phyloP scores from a whole-genome alignment of 2,329 filamentous ascomycete species.

The Trichoderma pleuroti region DNA sequence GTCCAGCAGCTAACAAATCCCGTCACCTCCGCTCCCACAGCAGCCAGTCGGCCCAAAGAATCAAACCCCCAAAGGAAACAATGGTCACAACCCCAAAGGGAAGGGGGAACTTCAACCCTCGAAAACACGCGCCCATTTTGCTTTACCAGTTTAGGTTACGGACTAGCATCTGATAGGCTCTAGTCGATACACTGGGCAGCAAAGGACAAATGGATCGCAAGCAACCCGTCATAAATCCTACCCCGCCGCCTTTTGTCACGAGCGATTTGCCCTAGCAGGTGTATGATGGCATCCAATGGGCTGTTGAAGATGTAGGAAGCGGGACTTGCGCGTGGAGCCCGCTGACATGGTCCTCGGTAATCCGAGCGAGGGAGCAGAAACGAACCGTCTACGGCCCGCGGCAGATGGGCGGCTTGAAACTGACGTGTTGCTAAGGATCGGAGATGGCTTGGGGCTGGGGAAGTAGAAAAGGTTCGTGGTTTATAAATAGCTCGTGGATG shows the following conservation, averaged over 20 bases:
- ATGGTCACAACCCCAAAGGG: background rate
- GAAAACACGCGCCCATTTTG: background rate
- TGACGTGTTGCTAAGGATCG: background rate
- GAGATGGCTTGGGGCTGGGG: background rate
- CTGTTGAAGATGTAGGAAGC: background rate
- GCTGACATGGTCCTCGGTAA: slow-evolving; percentile 8
- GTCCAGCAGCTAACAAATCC: background rate
- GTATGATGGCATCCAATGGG: background rate
- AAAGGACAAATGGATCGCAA: slow-evolving; percentile 7
- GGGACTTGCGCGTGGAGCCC: slow-evolving; percentile 1
- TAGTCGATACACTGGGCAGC: background rate
- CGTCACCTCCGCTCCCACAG: background rate
- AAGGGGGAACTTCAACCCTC: background rate
- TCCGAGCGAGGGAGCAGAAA: background rate
- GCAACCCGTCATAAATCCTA: background rate
- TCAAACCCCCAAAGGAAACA: background rate
- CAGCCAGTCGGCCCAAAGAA: background rate
- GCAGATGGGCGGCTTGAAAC: background rate
- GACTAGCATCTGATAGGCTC: slow-evolving; percentile 17
- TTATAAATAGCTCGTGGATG: slow-evolving; percentile 1
- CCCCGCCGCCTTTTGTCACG: slow-evolving; percentile 2
- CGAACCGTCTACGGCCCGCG: background rate
- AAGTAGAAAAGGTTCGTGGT: background rate
- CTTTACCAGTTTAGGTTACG: slow-evolving; percentile 18
- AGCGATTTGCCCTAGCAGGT: background rate